Evolutionary conservation across 306 rosid species (phyloP).

Genomic region (Medicago lupulina): DNA sequence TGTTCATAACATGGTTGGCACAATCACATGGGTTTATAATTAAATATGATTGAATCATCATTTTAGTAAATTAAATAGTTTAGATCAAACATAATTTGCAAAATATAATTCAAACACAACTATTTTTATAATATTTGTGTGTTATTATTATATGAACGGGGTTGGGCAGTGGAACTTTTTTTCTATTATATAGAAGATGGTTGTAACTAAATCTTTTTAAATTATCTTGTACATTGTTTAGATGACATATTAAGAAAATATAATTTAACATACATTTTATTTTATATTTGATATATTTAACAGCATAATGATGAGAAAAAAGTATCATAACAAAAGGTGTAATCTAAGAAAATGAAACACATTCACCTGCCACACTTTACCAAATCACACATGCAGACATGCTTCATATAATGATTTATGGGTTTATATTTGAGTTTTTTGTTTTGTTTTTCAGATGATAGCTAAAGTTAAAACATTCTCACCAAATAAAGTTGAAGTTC

Average conservation of each 20-base stretch:
- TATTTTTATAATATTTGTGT: neutral
- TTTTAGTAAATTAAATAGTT: neutral
- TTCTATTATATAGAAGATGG: neutral
- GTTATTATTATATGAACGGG: neutral
- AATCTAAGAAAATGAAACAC: too few species aligned
- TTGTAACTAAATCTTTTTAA: neutral
- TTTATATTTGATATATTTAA: too few species aligned
- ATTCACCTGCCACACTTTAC: neutral
- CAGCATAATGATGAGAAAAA: too few species aligned
- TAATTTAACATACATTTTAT: neutral
- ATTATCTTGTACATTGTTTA: neutral
- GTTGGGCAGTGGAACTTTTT: neutral
- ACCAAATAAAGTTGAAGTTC: constrained; percentile 7
- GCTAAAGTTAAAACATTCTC: neutral
- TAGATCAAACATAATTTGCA: neutral
- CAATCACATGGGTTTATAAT: neutral
- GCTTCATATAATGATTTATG: neutral
- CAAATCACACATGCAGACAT: neutral
- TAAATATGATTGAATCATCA: neutral
- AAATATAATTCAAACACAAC: neutral
- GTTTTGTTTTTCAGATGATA: neutral
- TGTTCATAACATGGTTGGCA: constrained; percentile 1
- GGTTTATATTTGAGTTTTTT: neutral
- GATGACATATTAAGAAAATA: neutral
- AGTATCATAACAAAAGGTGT: too few species aligned